Conservation (phyloP, 495 filamentous ascomycete genomes). For the Aspergillus leporis region DNA sequence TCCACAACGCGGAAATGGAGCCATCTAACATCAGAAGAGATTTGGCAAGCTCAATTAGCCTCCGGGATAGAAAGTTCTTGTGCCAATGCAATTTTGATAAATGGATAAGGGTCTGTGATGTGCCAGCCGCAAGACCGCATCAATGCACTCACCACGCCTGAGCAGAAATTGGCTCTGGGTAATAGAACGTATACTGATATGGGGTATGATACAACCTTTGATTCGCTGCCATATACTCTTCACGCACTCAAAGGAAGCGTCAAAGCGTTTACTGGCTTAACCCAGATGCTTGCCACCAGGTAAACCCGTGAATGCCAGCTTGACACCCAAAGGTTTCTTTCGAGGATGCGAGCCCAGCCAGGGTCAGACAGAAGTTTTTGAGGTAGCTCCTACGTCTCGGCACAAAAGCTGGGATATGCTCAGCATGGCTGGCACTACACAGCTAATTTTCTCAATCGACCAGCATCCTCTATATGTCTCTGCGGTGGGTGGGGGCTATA, state of each 20-base stretch:
- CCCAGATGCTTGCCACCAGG: slow-evolving; percentile 5
- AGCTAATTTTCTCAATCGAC: slow-evolving; percentile 38
- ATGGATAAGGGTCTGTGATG: slow-evolving; percentile 53
- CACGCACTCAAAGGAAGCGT: not conserved
- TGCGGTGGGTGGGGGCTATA: slow-evolving; percentile 43
- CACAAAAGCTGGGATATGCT: slow-evolving; percentile 39
- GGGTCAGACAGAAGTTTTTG: slow-evolving; percentile 25
- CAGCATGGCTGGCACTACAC: slow-evolving; percentile 27
- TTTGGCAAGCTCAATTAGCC: slow-evolving; percentile 34
- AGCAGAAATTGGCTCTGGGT: slow-evolving; percentile 24
- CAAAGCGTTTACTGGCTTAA: not conserved
- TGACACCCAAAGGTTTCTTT: slow-evolving; percentile 10
- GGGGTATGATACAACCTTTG: slow-evolving; percentile 34
- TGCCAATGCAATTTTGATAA: slow-evolving; percentile 54
- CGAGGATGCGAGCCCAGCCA: slow-evolving; percentile 29
- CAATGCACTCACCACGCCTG: slow-evolving; percentile 30
- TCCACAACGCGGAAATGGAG: slow-evolving; percentile 46
- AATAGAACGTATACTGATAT: slow-evolving; percentile 44
- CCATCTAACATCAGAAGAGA: slow-evolving; percentile 47
- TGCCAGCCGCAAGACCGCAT: slow-evolving; percentile 44
- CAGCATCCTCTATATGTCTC: slow-evolving; percentile 45
- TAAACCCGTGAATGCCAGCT: not conserved
- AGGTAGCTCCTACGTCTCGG: slow-evolving; percentile 23
- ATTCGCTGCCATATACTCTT: slow-evolving; percentile 8
- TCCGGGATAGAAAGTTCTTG: slow-evolving; percentile 42